Conservation (phyloP, 2,329 filamentous ascomycete species). For the Periconia digitata region DNA sequence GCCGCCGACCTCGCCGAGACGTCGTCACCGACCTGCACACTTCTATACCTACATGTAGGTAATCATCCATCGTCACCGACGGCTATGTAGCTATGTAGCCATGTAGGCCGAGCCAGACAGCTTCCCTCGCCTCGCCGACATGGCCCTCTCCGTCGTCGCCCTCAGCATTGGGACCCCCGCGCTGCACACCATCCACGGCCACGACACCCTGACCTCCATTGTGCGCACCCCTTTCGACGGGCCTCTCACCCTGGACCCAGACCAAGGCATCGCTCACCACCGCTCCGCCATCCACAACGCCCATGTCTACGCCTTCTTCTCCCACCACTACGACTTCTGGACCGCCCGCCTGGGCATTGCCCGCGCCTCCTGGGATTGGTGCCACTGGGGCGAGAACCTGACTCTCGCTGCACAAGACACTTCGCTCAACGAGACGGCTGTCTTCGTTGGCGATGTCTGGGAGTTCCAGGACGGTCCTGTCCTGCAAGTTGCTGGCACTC, state of each 20-base stretch:
- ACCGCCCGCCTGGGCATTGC: not conserved
- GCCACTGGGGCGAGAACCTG: slow-evolving; percentile 6
- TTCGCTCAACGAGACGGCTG: not conserved
- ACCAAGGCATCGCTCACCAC: not conserved
- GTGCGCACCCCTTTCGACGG: not conserved
- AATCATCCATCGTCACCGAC: too few species aligned
- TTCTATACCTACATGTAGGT: too few species aligned
- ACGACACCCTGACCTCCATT: slow-evolving; percentile 1
- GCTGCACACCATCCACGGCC: not conserved
- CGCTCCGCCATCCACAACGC: slow-evolving; percentile 4
- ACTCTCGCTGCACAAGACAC: not conserved
- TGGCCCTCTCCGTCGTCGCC: not conserved
- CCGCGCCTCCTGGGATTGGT: slow-evolving; percentile 3
- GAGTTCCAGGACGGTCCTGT: not conserved
- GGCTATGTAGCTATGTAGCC: too few species aligned
- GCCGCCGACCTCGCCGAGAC: too few species aligned
- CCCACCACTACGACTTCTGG: slow-evolving; percentile 8
- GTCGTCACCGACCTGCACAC: too few species aligned
- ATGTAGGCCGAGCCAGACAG: too few species aligned
- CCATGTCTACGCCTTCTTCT: slow-evolving; percentile 6
- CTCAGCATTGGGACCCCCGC: not conserved
- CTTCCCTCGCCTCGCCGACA: not conserved
- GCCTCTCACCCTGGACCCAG: not conserved
- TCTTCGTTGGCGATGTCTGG: slow-evolving; percentile 6
- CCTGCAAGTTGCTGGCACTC: slow-evolving; percentile 3